phyloP scores from a whole-genome alignment of 2,329 filamentous ascomycete species.

The Diplocarpon rosae region DNA sequence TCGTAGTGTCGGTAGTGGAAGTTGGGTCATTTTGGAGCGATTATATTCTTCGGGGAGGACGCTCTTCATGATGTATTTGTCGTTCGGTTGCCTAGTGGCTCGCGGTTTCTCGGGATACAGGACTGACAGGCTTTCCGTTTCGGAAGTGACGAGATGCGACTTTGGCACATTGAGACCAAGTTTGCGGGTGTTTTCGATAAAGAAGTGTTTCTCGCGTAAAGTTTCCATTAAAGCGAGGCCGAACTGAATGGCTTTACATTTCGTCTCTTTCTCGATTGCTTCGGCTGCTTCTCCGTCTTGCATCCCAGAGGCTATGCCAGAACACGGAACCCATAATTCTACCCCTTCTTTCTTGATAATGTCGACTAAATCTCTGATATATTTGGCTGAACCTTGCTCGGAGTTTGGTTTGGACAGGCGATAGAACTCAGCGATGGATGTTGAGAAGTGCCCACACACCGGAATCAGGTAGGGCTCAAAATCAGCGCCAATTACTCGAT shows the following conservation, averaged over 20 bases:
- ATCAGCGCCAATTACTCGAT: conserved; percentile 62
- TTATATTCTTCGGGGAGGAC: conserved; percentile 50
- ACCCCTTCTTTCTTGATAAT: conserved; percentile 50
- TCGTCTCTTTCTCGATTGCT: conserved; percentile 43
- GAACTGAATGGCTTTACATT: conserved; percentile 54
- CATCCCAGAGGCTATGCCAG: conserved; percentile 52
- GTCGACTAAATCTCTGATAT: conserved; percentile 44
- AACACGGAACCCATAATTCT: conserved; percentile 65
- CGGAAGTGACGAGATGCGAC: conserved; percentile 41
- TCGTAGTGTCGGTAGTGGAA: conserved; percentile 47
- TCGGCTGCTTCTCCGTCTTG: conserved; percentile 58
- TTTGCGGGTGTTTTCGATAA: conserved; percentile 45
- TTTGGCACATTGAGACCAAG: conserved; percentile 44
- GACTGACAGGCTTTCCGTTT: conserved; percentile 40
- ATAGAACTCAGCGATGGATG: conserved; percentile 15
- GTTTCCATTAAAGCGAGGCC: conserved; percentile 41
- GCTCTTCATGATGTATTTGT: conserved; percentile 53
- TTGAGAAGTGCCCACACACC: conserved; percentile 17
- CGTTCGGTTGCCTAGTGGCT: conserved; percentile 21
- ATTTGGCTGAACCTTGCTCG: conserved; percentile 30
- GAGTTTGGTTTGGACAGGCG: conserved; percentile 27
- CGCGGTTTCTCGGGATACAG: conserved; percentile 29
- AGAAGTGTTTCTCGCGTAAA: conserved; percentile 55
- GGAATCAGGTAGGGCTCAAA: conserved; percentile 32
- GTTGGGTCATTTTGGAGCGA: conserved; percentile 50